Conservation (phyloP, 371 early-diverging fungal species). For the Mucor indicus region DNA sequence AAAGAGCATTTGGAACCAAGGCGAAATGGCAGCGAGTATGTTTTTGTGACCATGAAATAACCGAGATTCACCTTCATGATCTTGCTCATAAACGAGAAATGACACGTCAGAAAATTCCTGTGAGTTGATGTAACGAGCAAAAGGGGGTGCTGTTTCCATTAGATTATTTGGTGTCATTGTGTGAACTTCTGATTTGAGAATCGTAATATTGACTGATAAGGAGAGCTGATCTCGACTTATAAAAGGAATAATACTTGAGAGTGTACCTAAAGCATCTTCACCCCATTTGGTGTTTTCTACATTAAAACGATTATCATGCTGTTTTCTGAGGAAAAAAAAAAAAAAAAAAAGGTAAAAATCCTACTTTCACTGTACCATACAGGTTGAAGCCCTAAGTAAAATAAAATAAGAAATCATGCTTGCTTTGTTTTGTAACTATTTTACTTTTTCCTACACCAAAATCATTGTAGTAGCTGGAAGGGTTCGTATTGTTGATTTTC, state of each 20-base stretch:
- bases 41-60: conserved; percentile 52
- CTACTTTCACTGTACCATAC: conserved; percentile 50
- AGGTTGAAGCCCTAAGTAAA: conserved; percentile 24
- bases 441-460: conserved; percentile 36
- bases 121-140: conserved; percentile 46
- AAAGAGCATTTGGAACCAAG: conserved; percentile 55
- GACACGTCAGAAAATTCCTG: conserved; percentile 54
- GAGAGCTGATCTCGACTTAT: conserved; percentile 44
- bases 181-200: conserved; percentile 48
- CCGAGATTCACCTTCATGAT: conserved; percentile 13
- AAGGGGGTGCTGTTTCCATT: conserved; percentile 17
- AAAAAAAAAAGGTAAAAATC: conserved; percentile 13
- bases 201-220: conserved; percentile 50
- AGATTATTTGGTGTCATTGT: conserved; percentile 16
- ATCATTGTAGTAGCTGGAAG: conserved; percentile 44
- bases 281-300: conserved; percentile 57
- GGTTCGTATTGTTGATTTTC: conserved; percentile 48
- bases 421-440: not conserved
- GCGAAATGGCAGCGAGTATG: conserved; percentile 49
- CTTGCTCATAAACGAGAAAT: conserved; percentile 40
- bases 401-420: no score
- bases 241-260: conserved; percentile 40
- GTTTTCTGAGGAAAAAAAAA: no score
- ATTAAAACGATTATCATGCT: no score
- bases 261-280: conserved; percentile 44